A percentile compares a stretch with the other conserved stretches of the same genome.
These are phyloP conservation scores for Wallacemonas sp. DNA, from an alignment of 208 protist species.

Conservation along the genomic window DNA sequence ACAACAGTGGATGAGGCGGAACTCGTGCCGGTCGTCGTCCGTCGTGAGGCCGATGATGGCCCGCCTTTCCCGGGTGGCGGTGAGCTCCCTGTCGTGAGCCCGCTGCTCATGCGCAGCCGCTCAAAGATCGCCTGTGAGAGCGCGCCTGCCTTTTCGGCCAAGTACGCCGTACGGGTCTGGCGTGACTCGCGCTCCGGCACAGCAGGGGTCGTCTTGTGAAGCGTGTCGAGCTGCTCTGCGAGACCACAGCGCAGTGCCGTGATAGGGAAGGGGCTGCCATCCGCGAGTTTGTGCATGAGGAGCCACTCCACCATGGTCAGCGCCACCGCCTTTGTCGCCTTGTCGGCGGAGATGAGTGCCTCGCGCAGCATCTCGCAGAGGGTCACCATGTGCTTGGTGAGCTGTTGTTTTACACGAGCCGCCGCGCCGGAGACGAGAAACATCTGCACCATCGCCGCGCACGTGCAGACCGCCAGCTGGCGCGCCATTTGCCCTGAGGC, in stretches of 20 bases:
- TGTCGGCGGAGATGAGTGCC: conserved; percentile 64
- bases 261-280: conserved; percentile 44
- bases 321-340: conserved; percentile 74
- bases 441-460: conserved; percentile 79
- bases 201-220: conserved; percentile 33
- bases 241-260: conserved; percentile 67
- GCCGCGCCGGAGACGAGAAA: conserved; percentile 48
- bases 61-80: not conserved
- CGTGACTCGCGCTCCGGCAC: conserved; percentile 26
- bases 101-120: not conserved
- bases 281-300: conserved; percentile 45
- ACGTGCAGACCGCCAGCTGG: conserved; percentile 76
- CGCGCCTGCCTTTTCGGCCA: conserved; percentile 36
- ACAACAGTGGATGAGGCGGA: not conserved
- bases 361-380: conserved; percentile 84
- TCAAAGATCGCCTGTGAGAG: conserved; percentile 13
- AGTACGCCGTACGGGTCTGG: conserved; percentile 39
- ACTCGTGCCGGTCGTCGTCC: not conserved
- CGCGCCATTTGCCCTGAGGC: conserved; percentile 74
- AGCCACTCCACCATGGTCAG: conserved; percentile 89
- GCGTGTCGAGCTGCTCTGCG: conserved; percentile 43
- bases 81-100: too few species aligned
- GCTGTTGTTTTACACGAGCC: conserved; percentile 35
- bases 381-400: conserved; percentile 53
- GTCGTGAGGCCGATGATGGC: not conserved